Evolutionary conservation across 2,329 filamentous ascomycete species (phyloP).

Genomic region (Paraphoma sp.): DNA sequence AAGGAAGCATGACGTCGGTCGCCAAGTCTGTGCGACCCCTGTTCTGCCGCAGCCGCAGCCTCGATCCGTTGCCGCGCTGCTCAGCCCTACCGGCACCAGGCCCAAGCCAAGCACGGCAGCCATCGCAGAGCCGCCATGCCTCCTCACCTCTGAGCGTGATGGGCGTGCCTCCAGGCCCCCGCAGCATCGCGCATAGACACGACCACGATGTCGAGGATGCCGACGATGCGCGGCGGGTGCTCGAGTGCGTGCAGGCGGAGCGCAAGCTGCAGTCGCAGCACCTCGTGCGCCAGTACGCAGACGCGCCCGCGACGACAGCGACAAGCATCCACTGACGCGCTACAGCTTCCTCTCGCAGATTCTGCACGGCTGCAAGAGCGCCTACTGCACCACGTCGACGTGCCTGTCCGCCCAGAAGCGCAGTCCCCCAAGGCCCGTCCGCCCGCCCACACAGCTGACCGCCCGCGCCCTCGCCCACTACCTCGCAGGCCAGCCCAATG

Average conservation of each 20-base stretch:
- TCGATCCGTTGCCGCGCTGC: neutral
- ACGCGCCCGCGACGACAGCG: slow-evolving; percentile 5
- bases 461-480: slow-evolving; percentile 82
- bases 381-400: slow-evolving; percentile 74
- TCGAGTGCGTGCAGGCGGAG: slow-evolving; percentile 38
- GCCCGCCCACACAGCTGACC: slow-evolving; percentile 80
- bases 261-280: slow-evolving; percentile 40
- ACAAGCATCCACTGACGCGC: neutral
- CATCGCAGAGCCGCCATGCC: no score
- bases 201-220: slow-evolving; percentile 22
- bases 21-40: neutral
- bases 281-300: slow-evolving; percentile 37
- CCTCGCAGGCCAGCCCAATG: slow-evolving; percentile 79
- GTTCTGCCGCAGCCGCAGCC: neutral
- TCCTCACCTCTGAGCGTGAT: no score
- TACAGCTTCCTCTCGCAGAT: slow-evolving; percentile 79
- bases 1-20: slow-evolving; percentile 13
- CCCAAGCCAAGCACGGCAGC: no score
- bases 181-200: no score
- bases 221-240: slow-evolving; percentile 30
- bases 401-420: slow-evolving; percentile 81
- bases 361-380: slow-evolving; percentile 77
- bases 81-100: neutral
- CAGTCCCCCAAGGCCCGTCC: slow-evolving; percentile 71
- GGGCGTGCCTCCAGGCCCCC: no score